Base-by-base conservation (phyloP, 768 basidiomycete genomes). In the Boletus rubescentipes region DNA sequence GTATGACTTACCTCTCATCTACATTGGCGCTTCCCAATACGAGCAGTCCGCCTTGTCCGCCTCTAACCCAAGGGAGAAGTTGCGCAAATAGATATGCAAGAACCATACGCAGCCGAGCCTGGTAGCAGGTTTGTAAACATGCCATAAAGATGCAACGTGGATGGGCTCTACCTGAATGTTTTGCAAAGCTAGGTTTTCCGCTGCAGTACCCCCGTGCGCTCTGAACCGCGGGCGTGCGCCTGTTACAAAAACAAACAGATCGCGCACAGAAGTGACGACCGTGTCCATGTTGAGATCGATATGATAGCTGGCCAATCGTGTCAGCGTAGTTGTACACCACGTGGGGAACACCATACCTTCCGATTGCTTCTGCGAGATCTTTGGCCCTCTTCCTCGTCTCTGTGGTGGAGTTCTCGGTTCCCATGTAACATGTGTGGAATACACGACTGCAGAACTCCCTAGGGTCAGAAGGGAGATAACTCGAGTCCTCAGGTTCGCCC, bases 401-500 rank as follows among this genome's bases (percentile, higher is more conserved):
- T 0, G 70, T 70, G 55, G 87, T 92, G 8, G 96, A 98, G 68
- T 98, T 95, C 70, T 94, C 91, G 0, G 97, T 99, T 6, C 96
- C 96, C 97, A 99, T 98, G 72, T 96, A 99, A 71, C 93, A 97
- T 0, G 95, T 96, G 70, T 98, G 95, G 76, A 99, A 96, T 49
- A 98, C 86, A 23, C 93, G 79, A 49, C 76, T 78, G 26, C 85
- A 84, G 62, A 98, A 93, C 66, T 98, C 97, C 42, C 79, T 82
- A 0, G 95, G 84, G 68, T 99, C 94, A 0, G 82, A 79, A 1
- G 97, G 96, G 26, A 93, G 63, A 66, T 98, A 98, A 2, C 73
- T 73, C 2, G 95, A 96, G 54, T 81, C 85, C 49, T 85, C 85
- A 0, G 87, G 78, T 67, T 96, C 92, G 5, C 95, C 93, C 0